Conservation (phyloP, 2,329 filamentous ascomycete species). For the Xenosphaeropsis pyriputrescens region DNA sequence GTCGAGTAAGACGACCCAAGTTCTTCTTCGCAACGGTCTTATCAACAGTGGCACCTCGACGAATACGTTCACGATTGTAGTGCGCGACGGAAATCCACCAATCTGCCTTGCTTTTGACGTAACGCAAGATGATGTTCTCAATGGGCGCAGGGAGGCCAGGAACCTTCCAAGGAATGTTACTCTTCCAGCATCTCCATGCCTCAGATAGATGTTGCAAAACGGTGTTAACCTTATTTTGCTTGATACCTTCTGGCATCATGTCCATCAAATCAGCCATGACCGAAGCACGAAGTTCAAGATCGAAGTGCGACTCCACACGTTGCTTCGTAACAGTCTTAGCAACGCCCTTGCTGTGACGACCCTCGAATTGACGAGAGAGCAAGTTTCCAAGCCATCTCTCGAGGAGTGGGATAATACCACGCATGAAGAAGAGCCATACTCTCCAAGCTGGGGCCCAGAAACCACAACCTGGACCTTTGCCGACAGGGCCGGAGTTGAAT, state of each 20-base stretch:
- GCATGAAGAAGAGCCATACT: constrained; percentile 99
- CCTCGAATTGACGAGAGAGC: constrained; percentile 93
- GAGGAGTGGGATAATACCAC: constrained; percentile 89
- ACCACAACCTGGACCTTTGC: constrained; percentile 93
- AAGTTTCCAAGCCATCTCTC: constrained; percentile 97
- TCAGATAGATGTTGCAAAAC: constrained; percentile 94
- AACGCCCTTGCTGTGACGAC: constrained; percentile 95
- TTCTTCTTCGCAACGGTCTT: constrained; percentile 99
- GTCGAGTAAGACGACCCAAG: constrained; percentile 77
- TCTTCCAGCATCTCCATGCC: constrained; percentile 99
- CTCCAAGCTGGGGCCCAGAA: constrained; percentile 99
- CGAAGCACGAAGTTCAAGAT: constrained; percentile 89
- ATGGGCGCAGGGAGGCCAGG: constrained; percentile 92
- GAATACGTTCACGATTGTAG: constrained; percentile 95
- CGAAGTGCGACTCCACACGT: constrained; percentile 96
- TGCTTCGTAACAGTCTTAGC: constrained; percentile 99
- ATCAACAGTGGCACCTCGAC: constrained; percentile 90
- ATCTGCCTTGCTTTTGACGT: constrained; percentile 97
- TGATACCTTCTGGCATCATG: constrained; percentile 99
- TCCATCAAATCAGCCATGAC: constrained; percentile 99
- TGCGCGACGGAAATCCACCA: constrained; percentile 99
- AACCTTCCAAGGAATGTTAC: constrained; percentile 99
- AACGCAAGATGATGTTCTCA: constrained; percentile 95
- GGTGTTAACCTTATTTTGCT: constrained; percentile 98
- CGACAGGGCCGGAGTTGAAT: constrained; percentile 93